Evolutionary conservation across 2,329 filamentous ascomycete species (phyloP).

Genomic region (Fusarium agapanthi): DNA sequence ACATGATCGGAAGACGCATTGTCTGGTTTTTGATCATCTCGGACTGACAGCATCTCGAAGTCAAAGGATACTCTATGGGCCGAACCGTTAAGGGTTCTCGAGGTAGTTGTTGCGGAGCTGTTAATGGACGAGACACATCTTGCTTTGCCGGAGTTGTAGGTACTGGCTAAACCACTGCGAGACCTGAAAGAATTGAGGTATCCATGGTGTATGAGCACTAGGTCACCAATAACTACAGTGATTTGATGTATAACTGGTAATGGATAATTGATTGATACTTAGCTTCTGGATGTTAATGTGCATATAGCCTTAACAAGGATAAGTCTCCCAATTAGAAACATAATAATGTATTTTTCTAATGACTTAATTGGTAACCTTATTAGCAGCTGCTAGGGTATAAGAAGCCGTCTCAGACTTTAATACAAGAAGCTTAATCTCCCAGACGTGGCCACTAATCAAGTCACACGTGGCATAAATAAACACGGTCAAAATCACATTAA

Average conservation of each 20-base stretch:
- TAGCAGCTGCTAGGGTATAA: too few relatives aligned
- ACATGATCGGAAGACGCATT: conserved; percentile 3
- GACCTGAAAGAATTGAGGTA: conserved; percentile 44
- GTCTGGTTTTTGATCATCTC: conserved; percentile 8
- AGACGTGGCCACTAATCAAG: too few relatives aligned
- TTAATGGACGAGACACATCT: conserved; percentile 36
- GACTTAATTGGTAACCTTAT: too few relatives aligned
- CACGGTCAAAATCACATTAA: too few relatives aligned
- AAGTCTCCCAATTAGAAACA: too few relatives aligned
- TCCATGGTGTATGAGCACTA: conserved; percentile 43
- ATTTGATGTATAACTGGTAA: background rate
- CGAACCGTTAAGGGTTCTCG: conserved; percentile 52
- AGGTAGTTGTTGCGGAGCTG: conserved; percentile 48
- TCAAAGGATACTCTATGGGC: conserved; percentile 47
- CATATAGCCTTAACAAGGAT: too few relatives aligned
- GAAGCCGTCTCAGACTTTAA: too few relatives aligned
- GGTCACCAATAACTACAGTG: background rate
- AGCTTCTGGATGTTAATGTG: too few relatives aligned
- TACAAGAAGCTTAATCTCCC: too few relatives aligned
- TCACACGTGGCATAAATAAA: too few relatives aligned
- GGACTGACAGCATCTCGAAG: conserved; percentile 37
- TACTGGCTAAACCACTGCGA: conserved; percentile 46
- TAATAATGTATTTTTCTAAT: too few relatives aligned
- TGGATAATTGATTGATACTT: too few relatives aligned
- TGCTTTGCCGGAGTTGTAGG: conserved; percentile 23